Percentiles rank a stretch among this genome's conserved stretches.
Conservation (phyloP, 1,284 basidiomycete species). For the Apiotrichum siamense region DNA sequence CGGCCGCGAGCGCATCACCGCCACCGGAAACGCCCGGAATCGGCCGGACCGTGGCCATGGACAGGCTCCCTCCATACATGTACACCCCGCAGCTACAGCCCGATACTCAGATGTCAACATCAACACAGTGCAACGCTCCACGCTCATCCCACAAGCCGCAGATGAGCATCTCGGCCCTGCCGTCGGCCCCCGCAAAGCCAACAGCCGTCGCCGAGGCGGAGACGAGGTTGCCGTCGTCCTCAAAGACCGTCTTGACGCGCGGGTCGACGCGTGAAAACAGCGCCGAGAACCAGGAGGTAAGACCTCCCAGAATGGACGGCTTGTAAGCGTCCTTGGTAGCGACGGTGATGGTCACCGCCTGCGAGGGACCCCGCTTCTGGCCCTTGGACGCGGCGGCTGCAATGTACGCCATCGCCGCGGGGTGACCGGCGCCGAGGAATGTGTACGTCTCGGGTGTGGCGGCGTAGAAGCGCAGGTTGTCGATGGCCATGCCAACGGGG, state of each 20-base stretch:
- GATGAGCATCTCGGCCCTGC: neutral
- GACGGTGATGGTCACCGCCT: constrained; percentile 2
- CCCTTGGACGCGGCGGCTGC: neutral
- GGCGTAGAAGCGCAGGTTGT: constrained; percentile 4
- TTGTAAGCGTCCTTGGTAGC: neutral
- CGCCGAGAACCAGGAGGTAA: neutral
- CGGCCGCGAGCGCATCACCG: no score
- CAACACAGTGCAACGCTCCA: neutral
- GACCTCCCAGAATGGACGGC: neutral
- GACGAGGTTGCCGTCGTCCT: constrained; percentile 4
- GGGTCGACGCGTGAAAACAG: constrained; percentile 5
- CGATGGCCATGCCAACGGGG: constrained; percentile 7
- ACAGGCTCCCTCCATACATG: no score
- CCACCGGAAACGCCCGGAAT: no score
- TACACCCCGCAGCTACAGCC: no score
- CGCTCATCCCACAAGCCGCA: constrained; percentile 1
- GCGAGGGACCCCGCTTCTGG: neutral
- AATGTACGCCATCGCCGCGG: neutral
- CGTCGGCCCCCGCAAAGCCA: neutral
- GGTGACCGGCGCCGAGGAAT: constrained; percentile 10
- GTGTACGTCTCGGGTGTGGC: neutral
- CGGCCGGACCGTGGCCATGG: no score
- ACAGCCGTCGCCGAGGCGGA: constrained; percentile 4
- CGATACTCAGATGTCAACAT: neutral
- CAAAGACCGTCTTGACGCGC: constrained; percentile 4